phyloP scores from a whole-genome alignment of 352 stramenopile genomes.

The Pythium scleroteichum region DNA sequence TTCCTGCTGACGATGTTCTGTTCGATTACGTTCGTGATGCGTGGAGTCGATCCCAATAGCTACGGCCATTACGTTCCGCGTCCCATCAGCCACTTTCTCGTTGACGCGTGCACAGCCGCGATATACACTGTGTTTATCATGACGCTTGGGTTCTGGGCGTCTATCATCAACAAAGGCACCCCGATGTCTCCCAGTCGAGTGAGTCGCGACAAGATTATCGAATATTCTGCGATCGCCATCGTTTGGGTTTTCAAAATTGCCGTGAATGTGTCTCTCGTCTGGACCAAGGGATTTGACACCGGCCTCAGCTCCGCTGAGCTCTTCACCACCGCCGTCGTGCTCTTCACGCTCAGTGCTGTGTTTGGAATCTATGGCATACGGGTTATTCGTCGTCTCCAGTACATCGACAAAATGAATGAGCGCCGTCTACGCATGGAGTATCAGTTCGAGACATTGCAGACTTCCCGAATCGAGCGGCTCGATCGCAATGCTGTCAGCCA shows the following conservation, averaged over 20 bases:
- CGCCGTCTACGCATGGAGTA: slow-evolving; percentile 24
- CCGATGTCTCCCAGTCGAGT: slow-evolving; percentile 30
- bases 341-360: slow-evolving; percentile 27
- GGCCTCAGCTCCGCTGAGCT: slow-evolving; percentile 34
- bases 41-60: slow-evolving; percentile 49
- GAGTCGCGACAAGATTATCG: slow-evolving; percentile 30
- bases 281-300: slow-evolving; percentile 39
- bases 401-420: slow-evolving; percentile 38
- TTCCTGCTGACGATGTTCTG: slow-evolving; percentile 57
- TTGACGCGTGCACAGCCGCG: slow-evolving; percentile 59
- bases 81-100: slow-evolving; percentile 42
- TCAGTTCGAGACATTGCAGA: slow-evolving; percentile 26
- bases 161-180: slow-evolving; percentile 52
- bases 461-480: slow-evolving; percentile 13
- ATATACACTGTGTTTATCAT: slow-evolving; percentile 65
- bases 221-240: slow-evolving; percentile 31
- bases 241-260: slow-evolving; percentile 45
- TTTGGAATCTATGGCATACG: slow-evolving; percentile 38
- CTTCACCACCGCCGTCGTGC: slow-evolving; percentile 23
- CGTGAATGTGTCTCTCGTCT: slow-evolving; percentile 32
- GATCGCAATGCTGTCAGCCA: slow-evolving; percentile 1
- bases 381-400: slow-evolving; percentile 42
- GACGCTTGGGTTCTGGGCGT: slow-evolving; percentile 57
- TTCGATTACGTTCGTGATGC: slow-evolving; percentile 51
- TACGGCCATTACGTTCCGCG: slow-evolving; percentile 53